Evolutionary conservation across 768 basidiomycete species (phyloP), one percentile per base, ranked within the genome.

Genomic region (Suillus subaureus): DNA sequence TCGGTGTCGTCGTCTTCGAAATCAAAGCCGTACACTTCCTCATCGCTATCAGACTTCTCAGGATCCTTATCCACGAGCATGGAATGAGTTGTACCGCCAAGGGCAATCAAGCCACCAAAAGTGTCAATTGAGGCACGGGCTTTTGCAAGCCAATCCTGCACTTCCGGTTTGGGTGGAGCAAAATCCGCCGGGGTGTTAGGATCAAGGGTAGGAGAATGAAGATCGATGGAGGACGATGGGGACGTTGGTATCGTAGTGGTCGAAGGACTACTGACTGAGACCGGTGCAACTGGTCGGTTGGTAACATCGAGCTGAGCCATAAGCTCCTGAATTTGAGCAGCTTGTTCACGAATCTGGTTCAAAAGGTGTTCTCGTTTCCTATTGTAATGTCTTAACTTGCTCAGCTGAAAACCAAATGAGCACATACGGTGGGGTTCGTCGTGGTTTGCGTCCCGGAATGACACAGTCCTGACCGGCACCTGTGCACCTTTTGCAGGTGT

Each of bases 281-380:
- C 64, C 9, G 67, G 64, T 12, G 66, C 71, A 9, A 61, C 64
- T 26, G 70, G 69, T 12, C 73, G 77, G 31, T 83, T 81, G 23
- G 79, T 73, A 31, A 74, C 71, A 64, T 91, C 90, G 23, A 93
- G 83, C 73, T 90, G 83, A 0, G 81, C 79, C 88, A 92, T 92
- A 56, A 93, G 79, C 33, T 85, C 83, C 73, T 87, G 83, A 49
- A 93, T 94, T 76, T 89, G 84, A 11, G 85, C 80, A 13, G 90
- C 90, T 70, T 93, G 91, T 47, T 87, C 83, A 49, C 87, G 87
- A 66, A 94, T 93, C 75, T 92, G 83, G 65, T 84, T 88, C 62
- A 93, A 81, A n/a, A 94, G 82, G 69, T 89, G 82, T 71, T 93
- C 92, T 16, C 92, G 89, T 82, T 93, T 93, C 47, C 92, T 94